Evolutionary conservation across 169 alveolate species (phyloP).

Genomic region (Plasmodium billcollinsi): DNA sequence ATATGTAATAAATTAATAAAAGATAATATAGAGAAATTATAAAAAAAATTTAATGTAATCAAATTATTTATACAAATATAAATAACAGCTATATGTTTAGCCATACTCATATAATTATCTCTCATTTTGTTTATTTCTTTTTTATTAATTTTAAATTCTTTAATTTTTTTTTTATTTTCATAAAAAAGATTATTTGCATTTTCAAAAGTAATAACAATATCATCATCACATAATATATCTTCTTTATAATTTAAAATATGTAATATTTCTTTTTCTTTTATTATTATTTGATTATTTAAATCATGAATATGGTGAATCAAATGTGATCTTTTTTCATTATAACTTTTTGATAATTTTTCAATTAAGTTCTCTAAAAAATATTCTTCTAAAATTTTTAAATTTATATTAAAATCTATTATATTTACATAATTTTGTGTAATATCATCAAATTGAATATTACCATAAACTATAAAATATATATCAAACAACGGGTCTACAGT

Average conservation of each 20-base stretch:
- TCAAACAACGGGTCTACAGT: conserved; percentile 24
- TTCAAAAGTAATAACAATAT: conserved; percentile 45
- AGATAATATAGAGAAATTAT: conserved; percentile 51
- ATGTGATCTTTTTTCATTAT: conserved; percentile 23
- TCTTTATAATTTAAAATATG: conserved; percentile 63
- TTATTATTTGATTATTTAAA: conserved; percentile 41
- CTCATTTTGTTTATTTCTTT: conserved; percentile 63
- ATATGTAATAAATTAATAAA: conserved; percentile 48
- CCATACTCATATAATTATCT: conserved; percentile 55
- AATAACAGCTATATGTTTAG: conserved; percentile 54
- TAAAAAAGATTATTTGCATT: conserved; percentile 42
- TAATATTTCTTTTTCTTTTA: conserved; percentile 56
- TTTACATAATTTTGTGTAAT: conserved; percentile 55
- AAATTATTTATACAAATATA: conserved; percentile 45
- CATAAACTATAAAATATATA: conserved; percentile 64
- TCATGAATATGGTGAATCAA: conserved; percentile 61
- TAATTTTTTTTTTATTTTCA: conserved; percentile 74
- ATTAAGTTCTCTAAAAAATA: conserved; percentile 52
- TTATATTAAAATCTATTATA: conserved; percentile 50
- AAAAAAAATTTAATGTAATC: conserved; percentile 33
- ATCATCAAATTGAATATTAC: conserved; percentile 36
- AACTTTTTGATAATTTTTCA: conserved; percentile 30
- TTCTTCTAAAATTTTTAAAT: conserved; percentile 61
- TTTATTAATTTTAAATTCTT: conserved; percentile 75
- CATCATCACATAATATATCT: conserved; percentile 67